Base-by-base conservation (phyloP, 768 basidiomycete genomes). In the Boletus coccyginus region DNA sequence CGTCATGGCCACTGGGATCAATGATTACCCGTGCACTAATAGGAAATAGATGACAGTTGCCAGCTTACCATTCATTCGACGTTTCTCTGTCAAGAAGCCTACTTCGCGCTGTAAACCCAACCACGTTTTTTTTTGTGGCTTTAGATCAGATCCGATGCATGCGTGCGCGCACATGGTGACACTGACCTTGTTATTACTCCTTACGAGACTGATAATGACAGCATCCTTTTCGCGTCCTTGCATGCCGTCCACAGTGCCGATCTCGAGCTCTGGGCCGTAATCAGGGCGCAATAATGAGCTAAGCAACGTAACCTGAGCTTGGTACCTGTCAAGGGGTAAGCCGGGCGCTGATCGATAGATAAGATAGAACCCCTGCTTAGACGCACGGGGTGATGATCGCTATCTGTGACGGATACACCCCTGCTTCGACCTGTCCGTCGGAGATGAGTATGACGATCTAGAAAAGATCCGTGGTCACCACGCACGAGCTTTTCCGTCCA, bases 191-290 rank as follows among this genome's bases (percentile, higher is more conserved):
- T 90, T 86, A 64, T 98, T 99, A 62, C 93, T 95, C 27, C 97
- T 80, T 2, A 98, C 97, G 5, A 99, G 81, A 61, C 85, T 92
- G 51, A 99, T 90, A 24, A 98, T 83, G 39, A 98, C 84, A 0
- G 94, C 94, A 52, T 98, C 93, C 62, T 93, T 93, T 70, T 99
- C 96, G 47, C 97, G 83, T 0, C 96, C 96, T 75, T 99, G 97
- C 87, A 98, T 91, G 0, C 94, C 94, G 66, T 98, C 97, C 1
- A 98, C 94, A 0, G 90, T 92, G 1, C 95, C 97, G 43, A 97
- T 92, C 62, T 98, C 94, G 1, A 98, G 79, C 27, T 75, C 75
- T 0, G 77, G 70, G 0, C 88, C 89, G 63, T 90, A 80, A n/a
- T 75, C 68, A 0, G 88, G 85, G 24, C 88, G 84, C 19, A 99